Evolutionary conservation across 768 basidiomycete genomes (phyloP).

Genomic region (Suillus clintonianus): DNA sequence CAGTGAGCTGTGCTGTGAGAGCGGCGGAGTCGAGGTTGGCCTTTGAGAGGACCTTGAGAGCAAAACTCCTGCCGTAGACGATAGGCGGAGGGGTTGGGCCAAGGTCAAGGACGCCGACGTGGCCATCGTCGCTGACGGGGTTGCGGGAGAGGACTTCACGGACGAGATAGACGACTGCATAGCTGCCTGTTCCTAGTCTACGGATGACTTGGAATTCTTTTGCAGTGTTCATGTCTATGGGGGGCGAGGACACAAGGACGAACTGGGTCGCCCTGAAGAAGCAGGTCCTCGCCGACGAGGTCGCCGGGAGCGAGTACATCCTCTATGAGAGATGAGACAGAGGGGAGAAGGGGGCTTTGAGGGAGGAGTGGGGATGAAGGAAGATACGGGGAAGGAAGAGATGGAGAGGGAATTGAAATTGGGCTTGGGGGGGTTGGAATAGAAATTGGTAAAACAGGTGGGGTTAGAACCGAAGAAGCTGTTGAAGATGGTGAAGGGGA

Average conservation of each 20-base stretch:
- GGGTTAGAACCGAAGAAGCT: conserved; percentile 8
- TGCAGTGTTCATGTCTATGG: conserved; percentile 42
- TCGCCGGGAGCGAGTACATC: conserved; percentile 75
- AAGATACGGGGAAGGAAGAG: conserved; percentile 17
- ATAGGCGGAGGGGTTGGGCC: conserved; percentile 42
- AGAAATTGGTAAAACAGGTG: conserved; percentile 17
- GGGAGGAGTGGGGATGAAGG: conserved; percentile 32
- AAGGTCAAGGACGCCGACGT: conserved; percentile 56
- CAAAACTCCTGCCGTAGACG: conserved; percentile 78
- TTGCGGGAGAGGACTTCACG: conserved; percentile 57
- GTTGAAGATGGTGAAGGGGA: conserved; percentile 19
- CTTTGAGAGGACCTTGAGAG: conserved; percentile 97
- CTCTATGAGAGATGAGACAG: conserved; percentile 33
- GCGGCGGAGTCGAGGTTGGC: conserved; percentile 89
- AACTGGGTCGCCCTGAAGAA: conserved; percentile 67
- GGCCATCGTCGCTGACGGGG: conserved; percentile 45
- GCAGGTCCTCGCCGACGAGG: conserved; percentile 65
- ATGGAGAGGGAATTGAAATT: conserved; percentile 32
- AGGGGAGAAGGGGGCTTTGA: conserved; percentile 27
- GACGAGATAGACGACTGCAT: conserved; percentile 94
- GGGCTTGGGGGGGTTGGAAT: conserved; percentile 33
- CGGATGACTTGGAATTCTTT: conserved; percentile 82
- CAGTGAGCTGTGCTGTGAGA: conserved; percentile 85
- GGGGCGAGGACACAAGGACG: conserved; percentile 48
- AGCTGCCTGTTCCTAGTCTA: conserved; percentile 85